Conservation (phyloP, 345 rosid species). For the Salix purpurea region DNA sequence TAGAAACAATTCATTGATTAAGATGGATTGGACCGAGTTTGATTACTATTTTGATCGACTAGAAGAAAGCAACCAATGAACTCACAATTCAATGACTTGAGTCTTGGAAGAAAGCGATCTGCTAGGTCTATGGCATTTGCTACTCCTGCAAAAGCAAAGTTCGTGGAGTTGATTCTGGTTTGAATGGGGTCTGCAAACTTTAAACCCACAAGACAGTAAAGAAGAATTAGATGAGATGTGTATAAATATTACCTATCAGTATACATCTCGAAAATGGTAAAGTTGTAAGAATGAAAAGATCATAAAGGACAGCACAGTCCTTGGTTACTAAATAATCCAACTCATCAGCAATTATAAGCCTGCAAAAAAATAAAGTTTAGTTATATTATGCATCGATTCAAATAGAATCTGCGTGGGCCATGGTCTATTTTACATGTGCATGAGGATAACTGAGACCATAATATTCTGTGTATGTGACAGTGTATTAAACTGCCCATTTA, state of each 20-base stretch:
- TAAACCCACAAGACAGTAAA: background rate
- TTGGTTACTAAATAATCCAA: slow-evolving; percentile 81
- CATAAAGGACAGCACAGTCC: slow-evolving; percentile 82
- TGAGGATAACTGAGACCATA: background rate
- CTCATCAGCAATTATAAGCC: slow-evolving; percentile 83
- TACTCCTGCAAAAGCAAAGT: too few relatives aligned
- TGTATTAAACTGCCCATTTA: background rate
- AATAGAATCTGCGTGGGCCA: background rate
- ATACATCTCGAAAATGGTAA: slow-evolving; percentile 69
- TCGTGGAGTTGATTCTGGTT: too few relatives aligned
- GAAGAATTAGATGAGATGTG: background rate
- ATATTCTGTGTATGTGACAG: background rate
- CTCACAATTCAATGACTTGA: too few relatives aligned
- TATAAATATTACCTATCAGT: slow-evolving; percentile 58
- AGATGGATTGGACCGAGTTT: too few relatives aligned
- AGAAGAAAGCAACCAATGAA: too few relatives aligned
- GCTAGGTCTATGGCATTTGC: too few relatives aligned
- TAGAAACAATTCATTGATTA: too few relatives aligned
- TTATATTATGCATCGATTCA: background rate
- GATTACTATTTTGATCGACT: too few relatives aligned
- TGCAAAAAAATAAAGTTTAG: slow-evolving; percentile 17
- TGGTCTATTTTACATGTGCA: background rate
- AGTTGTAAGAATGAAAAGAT: slow-evolving; percentile 90
- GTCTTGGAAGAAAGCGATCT: too few relatives aligned
- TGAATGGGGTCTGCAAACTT: background rate